Base-by-base conservation (phyloP, 129 eudicot genomes). In the Saussurea involucrata region DNA sequence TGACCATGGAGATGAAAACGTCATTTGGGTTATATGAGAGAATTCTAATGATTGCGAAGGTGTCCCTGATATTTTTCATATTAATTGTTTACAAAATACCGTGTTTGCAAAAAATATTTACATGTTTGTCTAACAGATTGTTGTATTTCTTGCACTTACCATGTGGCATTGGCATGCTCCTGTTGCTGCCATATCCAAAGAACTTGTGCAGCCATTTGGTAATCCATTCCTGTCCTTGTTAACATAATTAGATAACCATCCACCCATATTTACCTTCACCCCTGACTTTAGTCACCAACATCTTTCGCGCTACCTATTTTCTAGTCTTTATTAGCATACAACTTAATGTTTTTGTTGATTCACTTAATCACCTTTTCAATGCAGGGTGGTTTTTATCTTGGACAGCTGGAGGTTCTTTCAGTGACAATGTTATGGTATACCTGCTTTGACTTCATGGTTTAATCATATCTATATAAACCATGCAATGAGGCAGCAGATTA, bases 201-300 rank as follows among this genome's bases (percentile, higher is more conserved):
- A 87, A 55, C 86, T 91, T 12, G 90, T 91, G 85, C 92, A 91
- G 73, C 94, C 97, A 0, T 86, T 91, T 55, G 97, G 97, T 88
- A 88, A 75, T 46, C 46, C 60, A 61, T 80, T 80, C n/a, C 68
- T 76, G 21, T 63, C 44, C 57, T 65, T n/a, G n/a, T 63, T 55
- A 53, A 21, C 32, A 74, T 53, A 8, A 29, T 67, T 17, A 4
- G 31, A 36, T 2, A 17, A 0, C 78, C 46, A 21, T 57, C 11
- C 11, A 69, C 22, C 18, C 33, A 33, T 32, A 49, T 36, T 73
- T 31, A 29, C 8, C 12, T 11, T 78, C 8, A 32, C 5, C 24
- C 25, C 22, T 46, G 25, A 33, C 1, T 1, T 10, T 55, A 18
- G 17, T 77, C 1, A 7, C 24, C 25, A 6, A 5, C 17, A 24